Conservation (phyloP, 78 protist species). For the Chrysochromulina parva region DNA sequence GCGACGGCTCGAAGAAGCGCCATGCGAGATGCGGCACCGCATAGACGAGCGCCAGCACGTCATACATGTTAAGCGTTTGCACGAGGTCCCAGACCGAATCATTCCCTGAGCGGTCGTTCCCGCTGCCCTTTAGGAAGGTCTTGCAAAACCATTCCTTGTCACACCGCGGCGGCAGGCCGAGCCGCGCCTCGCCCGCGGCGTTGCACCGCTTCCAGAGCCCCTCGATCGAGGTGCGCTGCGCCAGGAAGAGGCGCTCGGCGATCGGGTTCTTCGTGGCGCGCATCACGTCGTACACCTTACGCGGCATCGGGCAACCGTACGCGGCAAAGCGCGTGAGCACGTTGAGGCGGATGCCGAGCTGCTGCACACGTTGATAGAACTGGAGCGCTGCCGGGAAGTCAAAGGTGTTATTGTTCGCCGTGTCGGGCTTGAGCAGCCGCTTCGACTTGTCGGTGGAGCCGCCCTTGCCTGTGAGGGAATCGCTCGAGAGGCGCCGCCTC, state of each 20-base stretch:
- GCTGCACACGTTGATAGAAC: not conserved
- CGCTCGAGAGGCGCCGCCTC: too few relatives aligned
- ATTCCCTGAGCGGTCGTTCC: not conserved
- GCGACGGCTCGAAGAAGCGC: not conserved
- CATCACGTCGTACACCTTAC: not conserved
- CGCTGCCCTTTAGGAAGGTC: not conserved
- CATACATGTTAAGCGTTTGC: not conserved
- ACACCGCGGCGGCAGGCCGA: not conserved
- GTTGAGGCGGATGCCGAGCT: not conserved
- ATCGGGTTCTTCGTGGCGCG: not conserved
- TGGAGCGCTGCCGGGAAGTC: not conserved
- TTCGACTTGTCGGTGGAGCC: too few relatives aligned
- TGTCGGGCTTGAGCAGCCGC: not conserved
- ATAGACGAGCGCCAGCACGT: not conserved
- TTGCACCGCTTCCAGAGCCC: not conserved
- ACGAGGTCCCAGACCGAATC: not conserved
- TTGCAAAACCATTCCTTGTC: not conserved
- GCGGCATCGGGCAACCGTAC: not conserved
- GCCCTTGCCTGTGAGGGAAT: too few relatives aligned
- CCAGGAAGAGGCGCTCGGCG: not conserved
- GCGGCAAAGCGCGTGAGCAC: not conserved
- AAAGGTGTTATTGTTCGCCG: constrained; percentile 1
- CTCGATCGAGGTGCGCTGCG: not conserved
- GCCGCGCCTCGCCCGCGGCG: not conserved
- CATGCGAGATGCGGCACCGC: not conserved